These are phyloP conservation scores for Cystobasidium onofrii DNA, from an alignment of 768 basidiomycete genomes.

Conservation along the genomic window DNA sequence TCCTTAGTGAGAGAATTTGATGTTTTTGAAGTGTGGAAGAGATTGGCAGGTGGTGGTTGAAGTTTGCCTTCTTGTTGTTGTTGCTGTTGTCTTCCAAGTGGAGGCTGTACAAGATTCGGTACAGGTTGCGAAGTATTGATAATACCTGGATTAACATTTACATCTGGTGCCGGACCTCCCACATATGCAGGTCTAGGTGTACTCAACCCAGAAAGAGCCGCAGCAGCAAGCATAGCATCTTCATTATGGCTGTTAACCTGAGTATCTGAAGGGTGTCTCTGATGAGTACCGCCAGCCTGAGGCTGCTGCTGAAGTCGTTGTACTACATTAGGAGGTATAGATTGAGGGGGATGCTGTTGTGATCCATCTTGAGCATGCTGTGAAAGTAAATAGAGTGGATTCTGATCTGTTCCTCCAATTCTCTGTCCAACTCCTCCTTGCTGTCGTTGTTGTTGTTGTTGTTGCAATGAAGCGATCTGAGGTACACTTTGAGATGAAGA, in stretches of 20 bases:
- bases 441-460: background rate
- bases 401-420: conserved; percentile 24
- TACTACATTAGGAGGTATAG: background rate
- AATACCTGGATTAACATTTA: conserved; percentile 4
- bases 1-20: background rate
- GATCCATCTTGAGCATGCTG: conserved; percentile 35
- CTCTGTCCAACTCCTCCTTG: background rate
- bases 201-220: conserved; percentile 38
- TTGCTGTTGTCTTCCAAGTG: conserved; percentile 1
- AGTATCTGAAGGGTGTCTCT: conserved; percentile 1
- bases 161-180: conserved; percentile 33
- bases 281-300: background rate
- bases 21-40: background rate
- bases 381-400: conserved; percentile 41
- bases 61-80: background rate
- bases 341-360: conserved; percentile 12
- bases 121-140: conserved; percentile 19
- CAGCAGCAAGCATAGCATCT: conserved; percentile 41
- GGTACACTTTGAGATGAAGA: background rate
- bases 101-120: background rate
- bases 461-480: background rate
- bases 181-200: conserved; percentile 29
- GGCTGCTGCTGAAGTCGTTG: conserved; percentile 1
- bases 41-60: background rate
- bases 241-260: conserved; percentile 23